Evolutionary conservation across 805 yeast genomes (phyloP).

Genomic region (Saccharomycopsis sp.): DNA sequence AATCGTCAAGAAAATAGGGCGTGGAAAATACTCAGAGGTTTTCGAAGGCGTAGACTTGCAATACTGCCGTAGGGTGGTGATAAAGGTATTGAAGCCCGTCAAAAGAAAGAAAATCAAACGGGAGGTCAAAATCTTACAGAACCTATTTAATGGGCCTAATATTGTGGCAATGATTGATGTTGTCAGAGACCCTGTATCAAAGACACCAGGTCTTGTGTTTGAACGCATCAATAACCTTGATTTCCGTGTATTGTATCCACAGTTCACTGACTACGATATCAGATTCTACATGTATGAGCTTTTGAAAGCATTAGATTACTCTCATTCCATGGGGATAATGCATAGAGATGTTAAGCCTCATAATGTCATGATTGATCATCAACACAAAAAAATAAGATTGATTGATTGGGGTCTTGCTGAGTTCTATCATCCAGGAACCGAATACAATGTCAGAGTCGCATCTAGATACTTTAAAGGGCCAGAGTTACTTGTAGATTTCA

Average conservation of each 20-base stretch:
- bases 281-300: constrained; percentile 79
- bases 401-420: constrained; percentile 97
- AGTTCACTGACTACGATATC: constrained; percentile 67
- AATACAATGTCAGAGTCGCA: constrained; percentile 88
- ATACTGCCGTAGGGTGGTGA: constrained; percentile 63
- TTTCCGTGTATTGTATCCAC: constrained; percentile 80
- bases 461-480: constrained; percentile 91
- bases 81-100: constrained; percentile 89
- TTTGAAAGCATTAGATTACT: constrained; percentile 75
- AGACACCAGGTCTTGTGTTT: constrained; percentile 84
- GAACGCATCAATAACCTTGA: constrained; percentile 82
- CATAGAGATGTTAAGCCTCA: constrained; percentile 94
- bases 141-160: constrained; percentile 78
- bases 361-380: constrained; percentile 87
- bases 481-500: constrained; percentile 74
- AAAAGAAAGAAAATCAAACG: constrained; percentile 88
- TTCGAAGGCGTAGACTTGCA: constrained; percentile 72
- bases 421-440: constrained; percentile 83
- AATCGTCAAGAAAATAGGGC: constrained; percentile 74
- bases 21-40: constrained; percentile 93
- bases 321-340: constrained; percentile 92
- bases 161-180: constrained; percentile 70
- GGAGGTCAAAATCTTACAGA: constrained; percentile 81
- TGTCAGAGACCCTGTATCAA: constrained; percentile 78
- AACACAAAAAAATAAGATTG: constrained; percentile 51